Evolutionary conservation across 2,329 filamentous ascomycete genomes (phyloP).

Genomic region (Xylariaceae sp.): DNA sequence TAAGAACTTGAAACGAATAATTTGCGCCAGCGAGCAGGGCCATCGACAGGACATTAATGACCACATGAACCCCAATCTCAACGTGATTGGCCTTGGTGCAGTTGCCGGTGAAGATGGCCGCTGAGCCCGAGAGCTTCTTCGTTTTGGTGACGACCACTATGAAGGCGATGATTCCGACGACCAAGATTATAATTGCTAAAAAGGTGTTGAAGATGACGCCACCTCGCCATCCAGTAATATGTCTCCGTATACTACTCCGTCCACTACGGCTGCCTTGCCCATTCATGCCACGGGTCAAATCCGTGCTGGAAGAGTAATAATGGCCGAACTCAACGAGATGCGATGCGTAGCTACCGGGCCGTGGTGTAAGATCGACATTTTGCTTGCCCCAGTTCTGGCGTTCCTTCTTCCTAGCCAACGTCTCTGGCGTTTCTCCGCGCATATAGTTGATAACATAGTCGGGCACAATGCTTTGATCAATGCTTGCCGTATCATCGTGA

Average conservation of each 20-base stretch:
- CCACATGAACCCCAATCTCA: constrained; percentile 38
- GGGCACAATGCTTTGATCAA: constrained; percentile 44
- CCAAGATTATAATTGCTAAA: constrained; percentile 32
- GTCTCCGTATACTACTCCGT: constrained; percentile 24
- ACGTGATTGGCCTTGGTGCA: constrained; percentile 34
- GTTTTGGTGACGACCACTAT: constrained; percentile 32
- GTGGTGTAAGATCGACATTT: constrained; percentile 27
- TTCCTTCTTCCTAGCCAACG: constrained; percentile 41
- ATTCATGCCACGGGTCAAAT: constrained; percentile 14
- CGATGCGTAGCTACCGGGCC: constrained; percentile 27
- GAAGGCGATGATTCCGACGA: constrained; percentile 35
- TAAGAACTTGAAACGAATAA: constrained; percentile 51
- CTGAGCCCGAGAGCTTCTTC: constrained; percentile 29
- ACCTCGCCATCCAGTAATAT: constrained; percentile 42
- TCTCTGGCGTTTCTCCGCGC: constrained; percentile 51
- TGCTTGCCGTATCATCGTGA: constrained; percentile 26
- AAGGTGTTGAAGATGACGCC: constrained; percentile 41
- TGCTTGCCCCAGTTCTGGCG: constrained; percentile 30
- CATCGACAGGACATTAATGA: constrained; percentile 40
- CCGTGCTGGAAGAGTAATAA: constrained; percentile 22
- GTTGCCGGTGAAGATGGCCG: constrained; percentile 34
- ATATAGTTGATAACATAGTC: constrained; percentile 54
- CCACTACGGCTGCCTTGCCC: constrained; percentile 23
- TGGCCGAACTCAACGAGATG: constrained; percentile 33
- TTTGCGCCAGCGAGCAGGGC: constrained; percentile 45